Evolutionary conservation across 805 yeast genomes (phyloP).

Genomic region (Sugiyamaella chiloensis): DNA sequence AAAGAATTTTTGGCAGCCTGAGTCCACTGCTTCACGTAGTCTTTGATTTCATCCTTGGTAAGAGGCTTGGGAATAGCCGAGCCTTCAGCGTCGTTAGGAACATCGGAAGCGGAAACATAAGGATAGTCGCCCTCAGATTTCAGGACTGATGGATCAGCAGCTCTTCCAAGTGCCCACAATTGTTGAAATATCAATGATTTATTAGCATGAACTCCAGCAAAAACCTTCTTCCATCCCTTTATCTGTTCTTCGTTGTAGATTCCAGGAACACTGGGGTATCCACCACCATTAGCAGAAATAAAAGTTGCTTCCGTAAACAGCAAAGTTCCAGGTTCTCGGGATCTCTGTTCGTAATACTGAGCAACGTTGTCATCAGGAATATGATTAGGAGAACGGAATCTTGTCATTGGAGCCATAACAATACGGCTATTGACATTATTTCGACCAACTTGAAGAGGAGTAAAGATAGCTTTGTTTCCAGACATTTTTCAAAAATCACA

Average conservation of each 20-base stretch:
- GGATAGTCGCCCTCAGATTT: too few species aligned
- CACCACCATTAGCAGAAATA: constrained; percentile 41
- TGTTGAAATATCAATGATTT: constrained; percentile 41
- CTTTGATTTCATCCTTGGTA: too few species aligned
- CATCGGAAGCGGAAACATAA: too few species aligned
- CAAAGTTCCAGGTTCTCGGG: constrained; percentile 57
- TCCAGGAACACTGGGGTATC: constrained; percentile 28
- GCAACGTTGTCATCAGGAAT: constrained; percentile 45
- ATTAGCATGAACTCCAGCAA: constrained; percentile 45
- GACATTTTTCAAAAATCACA: too few species aligned
- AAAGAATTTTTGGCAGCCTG: too few species aligned
- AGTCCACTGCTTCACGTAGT: too few species aligned
- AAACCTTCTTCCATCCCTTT: constrained; percentile 37
- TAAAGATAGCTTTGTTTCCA: constrained; percentile 1
- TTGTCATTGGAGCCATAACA: constrained; percentile 50
- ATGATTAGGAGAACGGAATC: constrained; percentile 37
- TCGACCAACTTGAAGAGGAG: too few species aligned
- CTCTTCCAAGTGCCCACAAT: constrained; percentile 44
- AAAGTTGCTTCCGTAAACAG: constrained; percentile 59
- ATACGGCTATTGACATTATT: too few species aligned
- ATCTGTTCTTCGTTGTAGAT: constrained; percentile 32
- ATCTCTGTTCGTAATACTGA: constrained; percentile 54
- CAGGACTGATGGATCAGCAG: too few species aligned
- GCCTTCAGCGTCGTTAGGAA: too few species aligned
- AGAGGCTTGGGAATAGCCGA: too few species aligned